A percentile compares a stretch with the other conserved stretches of the same genome.
Conservation (phyloP, 1,284 basidiomycete species). For the Leccinum solheimii region DNA sequence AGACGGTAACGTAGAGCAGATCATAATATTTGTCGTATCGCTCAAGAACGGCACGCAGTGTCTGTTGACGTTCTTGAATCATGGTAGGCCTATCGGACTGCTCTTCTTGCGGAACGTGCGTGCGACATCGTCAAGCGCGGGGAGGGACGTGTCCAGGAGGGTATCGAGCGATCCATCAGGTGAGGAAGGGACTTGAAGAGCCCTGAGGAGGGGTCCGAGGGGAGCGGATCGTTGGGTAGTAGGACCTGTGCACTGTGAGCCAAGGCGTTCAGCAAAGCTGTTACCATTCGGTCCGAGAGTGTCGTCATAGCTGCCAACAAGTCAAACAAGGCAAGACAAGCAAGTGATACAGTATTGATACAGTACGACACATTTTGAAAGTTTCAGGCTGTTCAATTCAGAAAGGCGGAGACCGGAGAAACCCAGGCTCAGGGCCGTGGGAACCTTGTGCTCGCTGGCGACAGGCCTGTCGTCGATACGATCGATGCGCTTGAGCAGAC, state of each 20-base stretch:
- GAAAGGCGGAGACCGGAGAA: too few relatives aligned
- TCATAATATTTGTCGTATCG: too few relatives aligned
- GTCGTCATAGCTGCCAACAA: constrained; percentile 70
- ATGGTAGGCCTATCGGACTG: constrained; percentile 40
- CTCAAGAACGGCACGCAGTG: too few relatives aligned
- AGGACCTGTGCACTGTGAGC: constrained; percentile 49
- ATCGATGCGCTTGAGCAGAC: too few relatives aligned
- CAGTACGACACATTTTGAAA: constrained; percentile 44
- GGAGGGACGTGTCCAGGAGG: constrained; percentile 66
- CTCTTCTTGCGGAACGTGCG: constrained; percentile 62
- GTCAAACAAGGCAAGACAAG: constrained; percentile 62
- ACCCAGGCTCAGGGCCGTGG: too few relatives aligned
- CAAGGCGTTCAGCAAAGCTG: constrained; percentile 82
- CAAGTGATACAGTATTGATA: constrained; percentile 39
- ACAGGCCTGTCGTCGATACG: too few relatives aligned
- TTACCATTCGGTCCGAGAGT: constrained; percentile 77
- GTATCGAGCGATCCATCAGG: constrained; percentile 67
- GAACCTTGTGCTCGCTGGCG: too few relatives aligned
- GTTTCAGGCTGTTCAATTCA: constrained; percentile 17
- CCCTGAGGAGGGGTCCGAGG: constrained; percentile 59
- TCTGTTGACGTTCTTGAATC: constrained; percentile 56
- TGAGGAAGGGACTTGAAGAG: constrained; percentile 64
- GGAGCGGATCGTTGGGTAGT: constrained; percentile 78
- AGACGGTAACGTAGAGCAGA: too few relatives aligned
- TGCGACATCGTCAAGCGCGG: constrained; percentile 69